Percentiles rank a stretch among this genome's conserved stretches.
phyloP scores from a whole-genome alignment of 495 filamentous ascomycete species.

The Penicillium mononematosum region DNA sequence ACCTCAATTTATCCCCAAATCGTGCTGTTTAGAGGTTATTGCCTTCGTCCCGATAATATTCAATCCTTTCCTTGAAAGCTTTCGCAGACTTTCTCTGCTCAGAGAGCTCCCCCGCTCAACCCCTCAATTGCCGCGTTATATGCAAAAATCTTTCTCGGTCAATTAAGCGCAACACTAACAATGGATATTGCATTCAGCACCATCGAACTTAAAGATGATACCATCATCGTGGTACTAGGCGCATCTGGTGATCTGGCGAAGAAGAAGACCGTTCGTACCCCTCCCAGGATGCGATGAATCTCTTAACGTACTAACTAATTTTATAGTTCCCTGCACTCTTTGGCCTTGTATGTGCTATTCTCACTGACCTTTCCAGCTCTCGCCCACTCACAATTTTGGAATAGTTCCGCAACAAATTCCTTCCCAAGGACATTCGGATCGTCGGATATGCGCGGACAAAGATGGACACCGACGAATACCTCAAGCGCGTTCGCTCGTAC shows the following conservation, averaged over 20 bases:
- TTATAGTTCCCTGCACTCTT: constrained; percentile 93
- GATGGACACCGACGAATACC: constrained; percentile 96
- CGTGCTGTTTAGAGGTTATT: neutral
- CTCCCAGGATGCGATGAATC: constrained; percentile 6
- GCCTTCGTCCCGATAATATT: neutral
- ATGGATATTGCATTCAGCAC: constrained; percentile 51
- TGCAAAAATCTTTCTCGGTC: constrained; percentile 21
- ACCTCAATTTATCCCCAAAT: constrained; percentile 18
- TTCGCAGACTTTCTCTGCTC: constrained; percentile 8
- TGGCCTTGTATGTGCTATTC: constrained; percentile 74
- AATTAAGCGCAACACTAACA: constrained; percentile 21
- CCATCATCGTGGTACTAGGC: constrained; percentile 93
- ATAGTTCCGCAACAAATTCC: constrained; percentile 96
- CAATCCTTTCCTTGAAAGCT: constrained; percentile 2
- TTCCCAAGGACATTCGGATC: constrained; percentile 95
- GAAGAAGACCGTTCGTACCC: constrained; percentile 89
- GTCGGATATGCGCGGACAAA: constrained; percentile 99
- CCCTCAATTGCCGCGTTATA: constrained; percentile 19
- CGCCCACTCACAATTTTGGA: constrained; percentile 25
- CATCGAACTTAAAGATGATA: constrained; percentile 97
- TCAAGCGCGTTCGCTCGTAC: constrained; percentile 90
- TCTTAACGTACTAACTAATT: constrained; percentile 27
- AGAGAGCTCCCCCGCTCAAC: constrained; percentile 17
- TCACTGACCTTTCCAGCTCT: neutral
- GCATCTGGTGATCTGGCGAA: constrained; percentile 97